Evolutionary conservation across 331 rosid genomes (phyloP), one percentile per base, ranked within the genome.

Genomic region (Acacia concinna): DNA sequence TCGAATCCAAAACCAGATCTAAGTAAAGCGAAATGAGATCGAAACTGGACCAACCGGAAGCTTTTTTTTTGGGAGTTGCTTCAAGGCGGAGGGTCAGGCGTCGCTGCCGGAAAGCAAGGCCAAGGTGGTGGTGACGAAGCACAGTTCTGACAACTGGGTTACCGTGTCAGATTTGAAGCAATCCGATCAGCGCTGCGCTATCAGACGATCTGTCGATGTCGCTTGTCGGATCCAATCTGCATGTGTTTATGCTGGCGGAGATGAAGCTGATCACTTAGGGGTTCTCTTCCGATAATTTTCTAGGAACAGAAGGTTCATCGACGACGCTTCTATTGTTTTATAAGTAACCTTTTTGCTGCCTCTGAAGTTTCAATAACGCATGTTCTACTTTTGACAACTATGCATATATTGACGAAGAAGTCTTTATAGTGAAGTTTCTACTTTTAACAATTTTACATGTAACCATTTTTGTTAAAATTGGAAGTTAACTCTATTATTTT

Each of bases 271-370:
- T 93, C 23, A 91, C 99, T 0, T 97, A 95, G 76, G 67, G 75
- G 47, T 95, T 93, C 77, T 85, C 98, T 0, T 83, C 97, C 0
- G 81, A 88, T 49, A 93, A 93, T 63, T 91, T 93, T 71, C 79
- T 95, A 0, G 99, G 99, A n/a, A n/a, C n/a, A 1, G 99, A 93
- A 83, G 94, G 4, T 95, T 95, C 82, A 67, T 95, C 69, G 96
- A 93, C 63, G 98, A 95, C n/a, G n/a, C n/a, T n/a, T n/a, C n/a
- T n/a, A n/a, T n/a, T n/a, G n/a, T n/a, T n/a, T n/a, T n/a, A n/a
- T n/a, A n/a, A n/a, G n/a, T n/a, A n/a, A n/a, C n/a, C n/a, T n/a
- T n/a, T n/a, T n/a, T n/a, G n/a, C 38, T 4, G 7, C 7, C 38
- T 34, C 0, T 5, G 38, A 34, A 0, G 7, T 34, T 34, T 34